These are phyloP conservation scores for Terfezia claveryi DNA, from an alignment of 495 filamentous ascomycete species.

Conservation along the genomic window DNA sequence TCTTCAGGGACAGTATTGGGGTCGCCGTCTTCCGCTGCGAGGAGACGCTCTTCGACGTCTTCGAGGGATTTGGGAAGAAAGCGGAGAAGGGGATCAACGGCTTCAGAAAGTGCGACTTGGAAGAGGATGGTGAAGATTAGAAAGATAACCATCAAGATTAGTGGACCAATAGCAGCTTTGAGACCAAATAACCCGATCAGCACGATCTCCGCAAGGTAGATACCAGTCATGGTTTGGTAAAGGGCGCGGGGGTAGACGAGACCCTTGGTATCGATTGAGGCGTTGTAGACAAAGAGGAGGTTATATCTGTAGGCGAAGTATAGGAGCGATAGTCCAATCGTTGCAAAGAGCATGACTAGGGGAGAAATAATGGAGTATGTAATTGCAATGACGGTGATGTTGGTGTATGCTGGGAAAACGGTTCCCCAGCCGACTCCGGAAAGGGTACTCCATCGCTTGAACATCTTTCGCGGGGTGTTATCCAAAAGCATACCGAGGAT, in stretches of 20 bases:
- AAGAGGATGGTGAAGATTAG: conserved; percentile 61
- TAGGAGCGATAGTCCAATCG: conserved; percentile 63
- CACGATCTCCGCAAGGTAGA: conserved; percentile 68
- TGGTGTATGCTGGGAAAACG: conserved; percentile 65
- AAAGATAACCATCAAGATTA: conserved; percentile 65
- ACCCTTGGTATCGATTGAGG: conserved; percentile 73
- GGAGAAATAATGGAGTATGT: conserved; percentile 83
- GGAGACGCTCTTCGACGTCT: conserved; percentile 37
- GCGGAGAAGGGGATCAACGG: conserved; percentile 57
- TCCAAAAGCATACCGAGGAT: conserved; percentile 47
- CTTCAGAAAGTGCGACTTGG: conserved; percentile 57
- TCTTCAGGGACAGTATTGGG: conserved; percentile 14
- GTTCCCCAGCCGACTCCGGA: conserved; percentile 67
- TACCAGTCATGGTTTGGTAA: conserved; percentile 72
- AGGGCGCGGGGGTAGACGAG: conserved; percentile 70
- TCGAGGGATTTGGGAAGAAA: conserved; percentile 45
- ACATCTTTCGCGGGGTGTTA: conserved; percentile 34
- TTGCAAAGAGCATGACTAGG: conserved; percentile 67
- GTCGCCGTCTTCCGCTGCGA: conserved; percentile 20
- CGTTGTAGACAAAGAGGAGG: conserved; percentile 72
- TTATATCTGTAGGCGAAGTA: conserved; percentile 94
- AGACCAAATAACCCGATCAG: conserved; percentile 80
- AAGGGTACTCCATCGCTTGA: conserved; percentile 37
- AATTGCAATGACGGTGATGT: conserved; percentile 68
- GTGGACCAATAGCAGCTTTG: conserved; percentile 44